A percentile compares a stretch with the other conserved stretches of the same genome.
Evolutionary conservation across 345 rosid genomes (phyloP).

Genomic region (Eucalyptus decipiens): DNA sequence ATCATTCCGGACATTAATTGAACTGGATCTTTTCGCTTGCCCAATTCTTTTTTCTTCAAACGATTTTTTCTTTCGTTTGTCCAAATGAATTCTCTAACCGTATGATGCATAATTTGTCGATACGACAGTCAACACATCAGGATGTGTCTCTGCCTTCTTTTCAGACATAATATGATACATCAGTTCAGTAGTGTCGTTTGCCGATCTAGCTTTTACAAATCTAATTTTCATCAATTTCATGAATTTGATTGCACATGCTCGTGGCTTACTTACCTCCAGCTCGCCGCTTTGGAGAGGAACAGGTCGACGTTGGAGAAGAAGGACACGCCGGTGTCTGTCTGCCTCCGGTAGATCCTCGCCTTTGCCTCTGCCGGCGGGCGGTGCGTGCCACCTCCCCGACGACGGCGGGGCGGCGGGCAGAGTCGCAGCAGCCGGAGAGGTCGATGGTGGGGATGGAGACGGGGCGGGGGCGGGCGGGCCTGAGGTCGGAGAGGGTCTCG

Average conservation of each 20-base stretch:
- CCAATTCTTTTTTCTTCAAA: background rate
- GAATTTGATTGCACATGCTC: background rate
- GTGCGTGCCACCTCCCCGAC: conserved; percentile 19
- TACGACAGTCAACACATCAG: background rate
- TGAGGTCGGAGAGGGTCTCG: background rate
- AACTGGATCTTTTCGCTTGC: background rate
- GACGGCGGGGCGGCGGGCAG: background rate
- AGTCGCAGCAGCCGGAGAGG: conserved; percentile 19
- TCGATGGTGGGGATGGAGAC: conserved; percentile 28
- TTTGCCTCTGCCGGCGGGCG: conserved; percentile 21
- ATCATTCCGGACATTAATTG: background rate
- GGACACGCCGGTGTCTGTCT: background rate
- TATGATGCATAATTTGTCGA: background rate
- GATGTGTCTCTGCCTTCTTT: background rate
- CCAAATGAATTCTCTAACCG: background rate
- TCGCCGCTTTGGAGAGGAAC: conserved; percentile 37
- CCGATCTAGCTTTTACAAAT: background rate
- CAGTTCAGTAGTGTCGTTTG: background rate
- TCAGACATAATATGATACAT: background rate
- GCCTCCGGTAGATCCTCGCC: conserved; percentile 17
- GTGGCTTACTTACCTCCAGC: conserved; percentile 27
- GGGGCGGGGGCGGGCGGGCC: background rate
- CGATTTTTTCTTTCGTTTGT: background rate
- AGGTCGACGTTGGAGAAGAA: conserved; percentile 34
- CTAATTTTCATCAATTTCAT: background rate